Conservation (phyloP, 306 rosid species). For the Trifolium dubium region DNA sequence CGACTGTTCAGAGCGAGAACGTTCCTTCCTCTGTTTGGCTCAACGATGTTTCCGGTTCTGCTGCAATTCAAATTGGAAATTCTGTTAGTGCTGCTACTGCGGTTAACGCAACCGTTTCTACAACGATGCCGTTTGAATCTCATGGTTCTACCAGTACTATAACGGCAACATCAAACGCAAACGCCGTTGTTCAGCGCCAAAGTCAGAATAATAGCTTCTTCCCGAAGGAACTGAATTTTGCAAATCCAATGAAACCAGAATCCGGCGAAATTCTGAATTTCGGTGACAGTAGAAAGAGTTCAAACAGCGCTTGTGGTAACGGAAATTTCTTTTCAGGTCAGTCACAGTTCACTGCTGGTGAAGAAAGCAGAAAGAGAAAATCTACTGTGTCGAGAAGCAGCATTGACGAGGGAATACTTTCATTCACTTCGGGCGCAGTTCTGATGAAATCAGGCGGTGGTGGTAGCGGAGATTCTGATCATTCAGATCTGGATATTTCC, state of each 20-base stretch:
- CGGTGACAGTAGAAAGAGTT: constrained; percentile 69
- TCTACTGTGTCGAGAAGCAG: constrained; percentile 68
- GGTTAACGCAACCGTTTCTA: neutral
- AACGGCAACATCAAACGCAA: constrained; percentile 64
- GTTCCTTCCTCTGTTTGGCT: constrained; percentile 89
- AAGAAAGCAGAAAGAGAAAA: constrained; percentile 60
- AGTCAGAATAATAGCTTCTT: constrained; percentile 56
- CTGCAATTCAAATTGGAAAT: neutral
- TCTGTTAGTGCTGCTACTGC: neutral
- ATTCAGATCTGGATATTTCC: constrained; percentile 87
- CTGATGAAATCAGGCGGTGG: constrained; percentile 45
- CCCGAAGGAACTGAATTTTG: constrained; percentile 70
- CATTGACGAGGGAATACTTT: constrained; percentile 88
- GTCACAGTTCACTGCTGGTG: constrained; percentile 47
- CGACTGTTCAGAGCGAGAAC: constrained; percentile 72
- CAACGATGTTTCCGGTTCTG: constrained; percentile 49
- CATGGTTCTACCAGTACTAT: constrained; percentile 53
- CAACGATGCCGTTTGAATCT: constrained; percentile 48
- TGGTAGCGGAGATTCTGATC: constrained; percentile 60
- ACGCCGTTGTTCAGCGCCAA: constrained; percentile 36
- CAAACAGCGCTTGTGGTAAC: constrained; percentile 27
- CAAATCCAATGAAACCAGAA: constrained; percentile 73
- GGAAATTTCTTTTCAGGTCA: constrained; percentile 58
- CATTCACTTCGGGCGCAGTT: constrained; percentile 77
- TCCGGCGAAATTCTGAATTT: constrained; percentile 84